These are phyloP conservation scores for Paramecium sonneborni DNA, from an alignment of 73 alveolate genomes.

Conservation along the genomic window DNA sequence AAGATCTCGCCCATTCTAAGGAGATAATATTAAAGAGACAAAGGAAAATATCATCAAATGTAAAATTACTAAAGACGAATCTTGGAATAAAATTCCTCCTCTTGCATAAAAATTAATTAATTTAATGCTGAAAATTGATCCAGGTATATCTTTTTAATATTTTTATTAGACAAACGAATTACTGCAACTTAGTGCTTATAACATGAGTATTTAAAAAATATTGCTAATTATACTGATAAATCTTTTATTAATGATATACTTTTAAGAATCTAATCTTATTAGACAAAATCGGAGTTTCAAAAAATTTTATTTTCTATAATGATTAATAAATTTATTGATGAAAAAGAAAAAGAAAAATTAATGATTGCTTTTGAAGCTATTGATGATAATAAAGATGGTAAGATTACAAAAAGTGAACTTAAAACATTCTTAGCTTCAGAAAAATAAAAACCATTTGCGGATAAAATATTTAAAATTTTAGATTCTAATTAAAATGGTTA, in stretches of 20 bases:
- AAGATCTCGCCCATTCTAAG: not conserved
- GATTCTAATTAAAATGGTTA: slow-evolving; percentile 11
- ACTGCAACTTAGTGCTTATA: not conserved
- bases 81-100: not conserved
- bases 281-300: not conserved
- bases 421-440: not conserved
- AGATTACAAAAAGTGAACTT: not conserved
- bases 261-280: not conserved
- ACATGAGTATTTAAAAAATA: not conserved
- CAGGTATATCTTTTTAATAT: not conserved
- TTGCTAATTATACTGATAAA: not conserved
- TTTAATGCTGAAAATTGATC: not conserved
- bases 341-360: not conserved
- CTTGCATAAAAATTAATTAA: not conserved
- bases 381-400: slow-evolving; percentile 25
- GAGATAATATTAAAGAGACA: not conserved
- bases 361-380: not conserved
- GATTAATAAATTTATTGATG: not conserved
- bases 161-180: not conserved
- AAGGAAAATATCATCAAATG: not conserved
- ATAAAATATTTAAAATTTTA: not conserved
- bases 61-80: not conserved
- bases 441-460: not conserved
- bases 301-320: not conserved
- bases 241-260: not conserved